Conservation (phyloP, 2,329 filamentous ascomycete species). For the Aspergillus sclerotialis region DNA sequence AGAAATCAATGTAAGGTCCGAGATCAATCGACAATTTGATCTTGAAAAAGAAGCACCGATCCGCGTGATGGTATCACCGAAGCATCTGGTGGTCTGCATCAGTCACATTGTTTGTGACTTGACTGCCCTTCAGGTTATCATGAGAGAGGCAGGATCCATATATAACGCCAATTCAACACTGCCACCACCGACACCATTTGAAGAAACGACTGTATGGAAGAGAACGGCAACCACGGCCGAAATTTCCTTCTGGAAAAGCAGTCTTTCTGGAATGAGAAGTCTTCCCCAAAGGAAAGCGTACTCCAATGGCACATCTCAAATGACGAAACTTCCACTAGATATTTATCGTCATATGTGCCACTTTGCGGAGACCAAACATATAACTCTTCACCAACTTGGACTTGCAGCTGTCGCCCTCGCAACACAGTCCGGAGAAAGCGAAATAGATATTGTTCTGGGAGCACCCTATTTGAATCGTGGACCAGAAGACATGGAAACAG, state of each 20-base stretch:
- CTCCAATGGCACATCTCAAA: constrained; percentile 2
- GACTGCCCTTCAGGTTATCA: constrained; percentile 20
- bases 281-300: too few relatives aligned
- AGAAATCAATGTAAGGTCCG: constrained; percentile 5
- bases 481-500: constrained; percentile 12
- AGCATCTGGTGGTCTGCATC: constrained; percentile 15
- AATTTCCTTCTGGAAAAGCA: too few relatives aligned
- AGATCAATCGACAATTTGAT: constrained; percentile 14
- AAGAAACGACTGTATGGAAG: too few relatives aligned
- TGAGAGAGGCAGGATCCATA: constrained; percentile 15
- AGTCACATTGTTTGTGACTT: constrained; percentile 30
- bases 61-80: constrained; percentile 17
- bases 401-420: constrained; percentile 15
- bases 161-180: constrained; percentile 12
- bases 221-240: too few relatives aligned
- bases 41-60: constrained; percentile 15
- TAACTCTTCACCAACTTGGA: constrained; percentile 17
- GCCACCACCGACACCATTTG: constrained; percentile 1
- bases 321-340: constrained; percentile 1
- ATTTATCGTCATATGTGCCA: constrained; percentile 5
- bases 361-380: constrained; percentile 3
- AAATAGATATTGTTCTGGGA: constrained; percentile 19
- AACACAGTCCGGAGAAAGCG: constrained; percentile 4
- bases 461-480: constrained; percentile 21
- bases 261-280: too few relatives aligned